Base-by-base conservation (phyloP, 805 yeast species). In the Cyberlindnera japonica region DNA sequence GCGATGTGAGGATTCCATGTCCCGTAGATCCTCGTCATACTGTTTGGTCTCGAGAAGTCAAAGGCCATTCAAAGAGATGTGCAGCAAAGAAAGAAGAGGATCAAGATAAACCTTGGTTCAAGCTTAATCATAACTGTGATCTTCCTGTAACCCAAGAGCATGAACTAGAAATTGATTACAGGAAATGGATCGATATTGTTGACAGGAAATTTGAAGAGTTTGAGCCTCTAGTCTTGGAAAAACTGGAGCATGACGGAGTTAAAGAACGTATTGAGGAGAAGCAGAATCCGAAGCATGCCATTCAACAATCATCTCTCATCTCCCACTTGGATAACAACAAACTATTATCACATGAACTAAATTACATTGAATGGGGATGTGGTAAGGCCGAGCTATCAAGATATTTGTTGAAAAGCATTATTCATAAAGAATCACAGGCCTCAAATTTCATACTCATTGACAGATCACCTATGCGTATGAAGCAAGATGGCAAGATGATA, bases 321-420 rank as follows among this genome's bases (percentile, higher is more conserved):
- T 88, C 85, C 2, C 83, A 83, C 46, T 59, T 89, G 52, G 66
- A 71, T 18, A 57, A 61, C 5, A 47, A 59, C 13, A 56, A 56
- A 0, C 54, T 81, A 7, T 62, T 82, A 27, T 58, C 61, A 1
- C 29, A 57, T 2, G 43, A 50, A 3, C 39, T 51, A 26, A 62
- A 68, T 37, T 76, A 77, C 55, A 57, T 83, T 21, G 97, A 89
- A 61, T 88, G 87, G 67, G 97, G 97, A 1, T 85, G 95, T 59
- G 97, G 97, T 0, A 75, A 90, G 47, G 95, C 86, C 2, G 96
- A 90, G 56, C 69, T 89, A 18, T 74, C 89, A 1, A 62, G 95
- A 43, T 83, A 78, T 51, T 64, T 85, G 11, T 69, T 61, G 8
- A 52, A 51, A 40, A 67, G 55, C 39, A 57, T 59, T 13, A 43